These are phyloP conservation scores for Aspergillus haitiensis DNA, from an alignment of 495 filamentous ascomycete genomes.

Conservation along the genomic window DNA sequence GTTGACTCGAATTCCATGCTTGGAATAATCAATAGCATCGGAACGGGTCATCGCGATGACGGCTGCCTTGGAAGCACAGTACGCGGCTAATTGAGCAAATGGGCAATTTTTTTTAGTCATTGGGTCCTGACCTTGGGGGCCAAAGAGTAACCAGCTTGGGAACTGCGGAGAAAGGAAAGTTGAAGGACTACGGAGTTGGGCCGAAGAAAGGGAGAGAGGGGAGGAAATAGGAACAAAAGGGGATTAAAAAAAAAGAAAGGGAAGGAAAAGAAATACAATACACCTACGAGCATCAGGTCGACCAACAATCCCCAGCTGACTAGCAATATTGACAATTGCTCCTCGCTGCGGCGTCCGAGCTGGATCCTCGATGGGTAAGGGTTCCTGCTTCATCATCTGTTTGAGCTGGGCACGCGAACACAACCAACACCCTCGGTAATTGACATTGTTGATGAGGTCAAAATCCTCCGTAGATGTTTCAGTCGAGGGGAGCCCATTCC, in stretches of 20 bases:
- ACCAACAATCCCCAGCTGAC: conserved; percentile 54
- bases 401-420: conserved; percentile 47
- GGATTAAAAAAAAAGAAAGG: too few species aligned
- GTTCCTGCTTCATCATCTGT: conserved; percentile 51
- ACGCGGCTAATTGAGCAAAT: conserved; percentile 33
- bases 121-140: neutral
- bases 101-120: conserved; percentile 1
- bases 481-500: conserved; percentile 36
- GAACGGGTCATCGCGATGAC: conserved; percentile 47
- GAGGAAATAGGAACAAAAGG: too few species aligned
- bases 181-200: too few species aligned
- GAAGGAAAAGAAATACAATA: neutral
- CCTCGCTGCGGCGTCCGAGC: conserved; percentile 38
- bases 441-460: conserved; percentile 52
- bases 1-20: conserved; percentile 50
- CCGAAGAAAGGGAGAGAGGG: too few species aligned
- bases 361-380: conserved; percentile 42
- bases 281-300: conserved; percentile 48
- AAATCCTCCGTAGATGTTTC: conserved; percentile 41
- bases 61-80: conserved; percentile 50
- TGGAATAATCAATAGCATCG: conserved; percentile 55
- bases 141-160: neutral
- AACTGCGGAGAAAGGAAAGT: too few species aligned
- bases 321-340: conserved; percentile 55
- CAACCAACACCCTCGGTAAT: conserved; percentile 55